Evolutionary conservation across 2,329 filamentous ascomycete species (phyloP), one percentile per base, ranked within the genome.

Genomic region (Colletotrichum tabaci): DNA sequence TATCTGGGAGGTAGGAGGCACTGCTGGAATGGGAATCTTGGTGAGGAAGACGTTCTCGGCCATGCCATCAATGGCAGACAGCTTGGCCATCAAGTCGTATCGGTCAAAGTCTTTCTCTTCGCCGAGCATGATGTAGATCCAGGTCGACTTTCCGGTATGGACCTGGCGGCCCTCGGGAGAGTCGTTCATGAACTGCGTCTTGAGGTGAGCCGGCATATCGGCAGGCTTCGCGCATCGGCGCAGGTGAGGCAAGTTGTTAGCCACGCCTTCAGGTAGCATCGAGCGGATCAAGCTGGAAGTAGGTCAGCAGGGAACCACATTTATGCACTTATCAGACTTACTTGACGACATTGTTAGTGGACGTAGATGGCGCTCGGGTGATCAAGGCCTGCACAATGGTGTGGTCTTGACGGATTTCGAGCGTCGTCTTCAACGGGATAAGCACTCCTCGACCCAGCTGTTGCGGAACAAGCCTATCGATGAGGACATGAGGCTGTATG

Each of bases 211-310:
- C 12, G 93, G 92, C 10, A 95, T 85, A 77, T 92, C 91, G 64
- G 85, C 84, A 57, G 88, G 89, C 80, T 95, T 94, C 70, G 91
- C 92, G 79, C 94, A 94, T 79, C 93, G 89, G 74, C 93, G 92
- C 67, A 96, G 86, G 82, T 96, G 91, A 82, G 90, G 88, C 76
- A 92, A 84, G 85, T 88, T 88, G 81, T 91, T 89, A 86, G 87
- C 88, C 77, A 87, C 87, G 79, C 89, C 88, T 77, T 90, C 87
- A 77, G 88, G 88, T 72, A 89, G 83, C 78, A 90, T 80, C 64
- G 84, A 82, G 76, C 88, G 87, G 76, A 91, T 82, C 26, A 71
- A 56, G 26, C 73, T 74, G 35, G 4, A 40, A 7, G 10, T 4
- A 18, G 3, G 74, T 83, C 76, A 83, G 76, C 72, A 77, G 74